Evolutionary conservation across 345 rosid genomes (phyloP), one percentile per base, ranked within the genome.

Genomic region (Litchi chinensis): DNA sequence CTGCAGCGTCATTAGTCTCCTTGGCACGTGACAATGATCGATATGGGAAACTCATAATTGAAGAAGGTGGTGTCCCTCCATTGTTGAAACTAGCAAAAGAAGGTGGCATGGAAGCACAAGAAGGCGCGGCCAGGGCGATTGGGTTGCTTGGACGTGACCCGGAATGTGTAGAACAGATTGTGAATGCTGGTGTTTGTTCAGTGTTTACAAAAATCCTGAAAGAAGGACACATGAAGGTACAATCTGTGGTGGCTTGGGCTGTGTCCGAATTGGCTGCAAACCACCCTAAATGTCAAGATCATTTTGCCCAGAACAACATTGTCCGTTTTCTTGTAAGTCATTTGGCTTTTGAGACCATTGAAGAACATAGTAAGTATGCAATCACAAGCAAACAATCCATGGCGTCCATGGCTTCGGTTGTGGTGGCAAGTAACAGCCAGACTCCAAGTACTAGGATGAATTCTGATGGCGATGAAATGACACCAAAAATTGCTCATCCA

Each of bases 21-120:
- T 77, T 95, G 46, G 98, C 98, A 5, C 87, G 95, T 8, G 98
- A 95, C 80, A 93, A 91, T 10, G 93, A 91, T 66, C 82, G 94
- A 0, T 91, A 93, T 68, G 93, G 93, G 19, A 91, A 85, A 76
- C 70, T 95, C 84, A 92, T 95, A 24, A 89, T 95, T 5, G 95
- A 95, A 82, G 98, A 95, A 88, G 98, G 97, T 3, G 98, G 98
- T 0, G 87, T 95, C 6, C 88, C 97, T 8, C 93, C 98, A 1
- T 84, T 92, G 87, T 62, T 95, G 82, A 92, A 92, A 59, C 75
- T 95, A 11, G 95, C 92, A 15, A 90, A 93, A 68, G 97, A 93
- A 80, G 97, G 97, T 21, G 85, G 78, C 39, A 75, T 85, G 82
- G 97, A 95, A 50, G 97, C 92, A 69, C 97, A 91, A 84, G 98